Base-by-base conservation (phyloP, 2,329 filamentous ascomycete genomes). In the Polytolypa hystricis region DNA sequence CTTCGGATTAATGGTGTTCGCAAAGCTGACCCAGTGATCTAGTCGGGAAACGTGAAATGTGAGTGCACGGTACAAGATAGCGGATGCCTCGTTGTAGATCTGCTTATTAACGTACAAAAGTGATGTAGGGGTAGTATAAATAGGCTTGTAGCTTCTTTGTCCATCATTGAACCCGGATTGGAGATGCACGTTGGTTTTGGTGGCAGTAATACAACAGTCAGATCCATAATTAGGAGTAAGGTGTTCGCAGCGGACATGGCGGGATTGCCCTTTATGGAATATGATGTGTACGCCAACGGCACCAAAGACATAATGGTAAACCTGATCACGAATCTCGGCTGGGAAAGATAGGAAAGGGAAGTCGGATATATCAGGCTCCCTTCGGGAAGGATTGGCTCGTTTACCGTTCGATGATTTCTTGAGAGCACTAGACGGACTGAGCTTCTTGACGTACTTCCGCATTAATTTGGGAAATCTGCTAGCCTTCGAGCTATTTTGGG, bases 281-380 rank as follows among this genome's bases (percentile, higher is more conserved):
- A 61, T 56, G 12, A 61, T 46, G 37, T 61, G 57, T 7, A 62
- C 46, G 27, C 51, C 51, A 20, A 52, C 42, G 14, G 52, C 43
- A 37, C 52, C 51, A 37, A 62, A 61, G 41, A 57, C 54, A 37
- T 58, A 53, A 5, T 42, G 37, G 44, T 60, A 62, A 26, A 62
- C 58, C 30, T 58, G 53, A n/a, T 54, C 47, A 6, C 58, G 57
- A 39, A 61, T 52, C 40, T 62, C 59, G 0, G 53, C 39, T 2
- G 59, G 59, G 0, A 62, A 50, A 11, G 16, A 35, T 5, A 42
- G 32, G 6, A 42, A 32, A 21, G 28, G 36, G 10, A 37, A 47
- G 39, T n/a, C n/a, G n/a, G n/a, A n/a, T n/a, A n/a, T n/a, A n/a
- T n/a, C n/a, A n/a, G n/a, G n/a, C n/a, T n/a, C n/a, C n/a, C n/a